Base-by-base conservation (phyloP, 108 stramenopile genomes). In the Cyclotella choctawhatcheeana region DNA sequence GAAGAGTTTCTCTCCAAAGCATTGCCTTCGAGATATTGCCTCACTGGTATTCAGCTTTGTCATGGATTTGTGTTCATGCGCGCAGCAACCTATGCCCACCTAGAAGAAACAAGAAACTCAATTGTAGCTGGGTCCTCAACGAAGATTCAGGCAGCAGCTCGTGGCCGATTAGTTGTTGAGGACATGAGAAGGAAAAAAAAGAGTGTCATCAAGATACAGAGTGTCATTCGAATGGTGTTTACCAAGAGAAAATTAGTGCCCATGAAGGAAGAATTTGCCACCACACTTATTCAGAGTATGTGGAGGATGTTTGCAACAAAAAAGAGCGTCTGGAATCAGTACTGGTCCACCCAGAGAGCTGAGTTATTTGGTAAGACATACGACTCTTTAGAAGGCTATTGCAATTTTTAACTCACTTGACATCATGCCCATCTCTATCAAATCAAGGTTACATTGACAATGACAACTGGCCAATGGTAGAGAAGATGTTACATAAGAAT, bases 401-500 rank as follows among this genome's bases (percentile, higher is more conserved):
- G 2, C 13, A 24, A 24, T 6, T 12, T 12, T 40, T 12, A 40
- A 6, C 12, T 40, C 37, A 40, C 12, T 12, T 40, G 8, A 40
- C 37, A 40, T 40, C 12, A 12, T 22, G 1, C 24, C 20, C 1
- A 24, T 10, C 20, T 52, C 22, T 10, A 52, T 24, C 1, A 2
- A 5, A 18, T 5, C 30, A 43, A 61, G 60, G 60, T 16, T 81
- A 74, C 44, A 81, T 95, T 47, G 69, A 79, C 51, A 71, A 87
- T 33, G 90, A 95, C 30, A 91, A 95, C 66, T 95, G 94, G 94
- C 86, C 89, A 29, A 88, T 88, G 80, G 94, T 92, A 12, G 94
- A 95, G 56, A 88, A 84, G 35, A 86, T 95, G 69, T 76, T 95
- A 27, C 91, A 95, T 71, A 89, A 90, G 65, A 84, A 91, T 35